Conservation (phyloP, 2,329 filamentous ascomycete genomes). For the Tolypocladium album region DNA sequence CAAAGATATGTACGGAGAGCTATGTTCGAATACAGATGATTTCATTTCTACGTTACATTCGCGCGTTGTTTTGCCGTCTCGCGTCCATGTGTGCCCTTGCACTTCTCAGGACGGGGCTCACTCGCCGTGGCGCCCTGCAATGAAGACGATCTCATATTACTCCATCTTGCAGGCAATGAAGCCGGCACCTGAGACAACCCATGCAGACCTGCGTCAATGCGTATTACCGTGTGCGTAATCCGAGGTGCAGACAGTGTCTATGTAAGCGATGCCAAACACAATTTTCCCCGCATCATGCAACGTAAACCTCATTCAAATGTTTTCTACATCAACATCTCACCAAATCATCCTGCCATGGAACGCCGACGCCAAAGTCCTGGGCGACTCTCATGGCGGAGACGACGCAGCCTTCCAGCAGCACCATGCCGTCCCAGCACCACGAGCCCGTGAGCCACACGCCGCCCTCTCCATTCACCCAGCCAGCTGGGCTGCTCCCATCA, state of each 20-base stretch:
- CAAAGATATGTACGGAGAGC: no score
- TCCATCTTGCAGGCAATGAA: no score
- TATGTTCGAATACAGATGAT: background rate
- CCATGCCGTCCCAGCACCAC: conserved; percentile 58
- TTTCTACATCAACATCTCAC: background rate
- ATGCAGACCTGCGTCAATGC: background rate
- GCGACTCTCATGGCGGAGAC: conserved; percentile 47
- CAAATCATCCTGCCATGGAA: conserved; percentile 19
- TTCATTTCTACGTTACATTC: background rate
- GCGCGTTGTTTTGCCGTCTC: background rate
- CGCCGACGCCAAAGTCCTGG: conserved; percentile 34
- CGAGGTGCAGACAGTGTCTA: background rate
- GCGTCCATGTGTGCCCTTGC: background rate
- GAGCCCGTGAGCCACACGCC: conserved; percentile 45
- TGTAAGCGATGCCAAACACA: background rate
- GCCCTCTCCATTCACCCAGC: conserved; percentile 42
- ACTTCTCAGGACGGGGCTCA: background rate
- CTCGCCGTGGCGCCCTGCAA: no score
- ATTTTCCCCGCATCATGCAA: background rate
- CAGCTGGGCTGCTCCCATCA: background rate
- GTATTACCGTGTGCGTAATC: background rate
- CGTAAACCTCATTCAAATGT: background rate
- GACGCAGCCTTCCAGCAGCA: conserved; percentile 49
- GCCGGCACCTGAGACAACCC: no score
- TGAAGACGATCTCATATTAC: no score